Conservation (phyloP, 2,329 filamentous ascomycete species). For the Ophiocordyceps camponoti-leonardi region DNA sequence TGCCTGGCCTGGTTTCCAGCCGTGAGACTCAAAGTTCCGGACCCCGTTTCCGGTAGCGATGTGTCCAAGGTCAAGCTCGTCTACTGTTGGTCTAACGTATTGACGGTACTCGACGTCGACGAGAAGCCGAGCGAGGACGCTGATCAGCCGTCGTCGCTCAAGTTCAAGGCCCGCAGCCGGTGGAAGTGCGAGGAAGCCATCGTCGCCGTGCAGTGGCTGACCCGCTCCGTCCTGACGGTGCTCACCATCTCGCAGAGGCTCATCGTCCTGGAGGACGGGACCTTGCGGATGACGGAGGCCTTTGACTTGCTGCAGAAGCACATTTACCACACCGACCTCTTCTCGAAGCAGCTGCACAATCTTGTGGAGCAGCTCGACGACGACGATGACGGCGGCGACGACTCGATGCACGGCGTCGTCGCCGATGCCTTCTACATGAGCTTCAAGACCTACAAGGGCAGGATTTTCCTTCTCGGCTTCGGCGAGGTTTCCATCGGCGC, state of each 20-base stretch:
- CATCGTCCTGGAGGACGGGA: conserved; percentile 78
- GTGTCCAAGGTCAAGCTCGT: conserved; percentile 74
- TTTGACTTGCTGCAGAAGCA: conserved; percentile 86
- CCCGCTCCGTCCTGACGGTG: conserved; percentile 77
- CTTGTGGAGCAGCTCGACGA: conserved; percentile 83
- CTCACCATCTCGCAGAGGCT: conserved; percentile 88
- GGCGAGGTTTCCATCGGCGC: conserved; percentile 84
- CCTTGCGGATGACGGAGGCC: conserved; percentile 80
- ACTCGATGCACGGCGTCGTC: conserved; percentile 82
- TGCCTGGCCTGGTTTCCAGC: conserved; percentile 96
- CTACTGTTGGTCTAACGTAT: conserved; percentile 97
- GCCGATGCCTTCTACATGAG: conserved; percentile 98
- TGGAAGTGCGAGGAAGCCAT: conserved; percentile 94
- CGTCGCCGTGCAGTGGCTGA: conserved; percentile 92
- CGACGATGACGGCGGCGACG: conserved; percentile 59
- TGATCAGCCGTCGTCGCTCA: conserved; percentile 61
- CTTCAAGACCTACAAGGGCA: conserved; percentile 86
- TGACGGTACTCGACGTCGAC: conserved; percentile 81
- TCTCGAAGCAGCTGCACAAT: conserved; percentile 68
- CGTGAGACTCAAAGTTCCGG: conserved; percentile 70
- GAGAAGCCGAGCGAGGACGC: conserved; percentile 50
- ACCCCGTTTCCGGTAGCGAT: conserved; percentile 47
- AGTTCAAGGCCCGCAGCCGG: conserved; percentile 66
- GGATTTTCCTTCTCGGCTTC: conserved; percentile 83
- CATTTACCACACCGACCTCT: conserved; percentile 81